These are phyloP conservation scores for Fonsecaea pugnacius DNA, from an alignment of 2,329 filamentous ascomycete genomes.

Conservation along the genomic window DNA sequence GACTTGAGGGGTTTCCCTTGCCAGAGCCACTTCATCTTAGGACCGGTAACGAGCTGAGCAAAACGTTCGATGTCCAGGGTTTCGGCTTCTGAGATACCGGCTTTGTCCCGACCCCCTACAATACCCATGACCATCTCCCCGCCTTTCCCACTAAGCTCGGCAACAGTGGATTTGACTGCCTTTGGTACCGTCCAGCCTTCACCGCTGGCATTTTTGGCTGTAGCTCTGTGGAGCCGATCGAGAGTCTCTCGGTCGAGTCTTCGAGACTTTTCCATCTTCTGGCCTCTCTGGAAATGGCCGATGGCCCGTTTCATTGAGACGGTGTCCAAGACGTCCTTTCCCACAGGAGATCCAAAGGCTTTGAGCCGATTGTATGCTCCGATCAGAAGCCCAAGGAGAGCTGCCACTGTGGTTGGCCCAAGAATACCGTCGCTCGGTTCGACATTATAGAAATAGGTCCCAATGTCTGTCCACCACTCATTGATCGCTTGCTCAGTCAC, in stretches of 20 bases:
- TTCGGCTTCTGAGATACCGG: conserved; percentile 88
- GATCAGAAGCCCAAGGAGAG: conserved; percentile 82
- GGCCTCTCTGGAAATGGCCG: conserved; percentile 83
- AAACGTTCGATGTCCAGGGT: conserved; percentile 88
- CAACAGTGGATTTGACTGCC: conserved; percentile 93
- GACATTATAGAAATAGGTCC: conserved; percentile 86
- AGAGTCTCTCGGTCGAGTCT: conserved; percentile 83
- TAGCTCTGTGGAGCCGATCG: conserved; percentile 77
- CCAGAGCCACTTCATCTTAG: conserved; percentile 93
- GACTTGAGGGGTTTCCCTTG: conserved; percentile 79
- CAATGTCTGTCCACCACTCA: conserved; percentile 96
- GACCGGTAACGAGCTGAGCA: conserved; percentile 75
- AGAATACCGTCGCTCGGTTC: conserved; percentile 92
- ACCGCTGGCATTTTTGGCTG: conserved; percentile 84
- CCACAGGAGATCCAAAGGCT: conserved; percentile 78
- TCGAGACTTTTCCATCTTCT: conserved; percentile 77
- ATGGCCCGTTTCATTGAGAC: conserved; percentile 81
- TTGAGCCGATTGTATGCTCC: conserved; percentile 88
- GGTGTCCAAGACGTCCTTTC: conserved; percentile 90
- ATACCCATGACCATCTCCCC: conserved; percentile 96
- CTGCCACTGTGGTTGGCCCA: conserved; percentile 88
- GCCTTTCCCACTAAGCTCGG: conserved; percentile 89
- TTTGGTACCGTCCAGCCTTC: conserved; percentile 92
- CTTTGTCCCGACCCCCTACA: conserved; percentile 83
- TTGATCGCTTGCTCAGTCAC: conserved; percentile 85